Conservation (phyloP, 2,329 filamentous ascomycete species). For the Allantophomopsis lycopodina region DNA sequence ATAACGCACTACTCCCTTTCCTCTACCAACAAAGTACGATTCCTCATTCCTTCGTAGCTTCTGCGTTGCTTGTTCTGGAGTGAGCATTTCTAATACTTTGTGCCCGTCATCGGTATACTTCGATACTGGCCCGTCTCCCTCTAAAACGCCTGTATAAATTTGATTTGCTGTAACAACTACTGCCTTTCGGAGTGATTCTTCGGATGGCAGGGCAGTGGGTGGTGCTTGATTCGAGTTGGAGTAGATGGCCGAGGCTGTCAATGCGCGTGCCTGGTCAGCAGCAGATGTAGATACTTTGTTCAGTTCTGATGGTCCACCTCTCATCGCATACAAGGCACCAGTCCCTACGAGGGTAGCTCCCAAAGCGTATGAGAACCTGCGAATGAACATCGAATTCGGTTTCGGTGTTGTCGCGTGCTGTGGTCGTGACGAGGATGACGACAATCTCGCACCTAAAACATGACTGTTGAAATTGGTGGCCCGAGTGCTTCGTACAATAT, state of each 20-base stretch:
- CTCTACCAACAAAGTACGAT: conserved; percentile 80
- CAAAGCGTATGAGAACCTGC: conserved; percentile 51
- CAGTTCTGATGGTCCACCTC: conserved; percentile 17
- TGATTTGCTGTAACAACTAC: conserved; percentile 84
- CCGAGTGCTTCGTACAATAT: conserved; percentile 30
- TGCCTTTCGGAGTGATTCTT: conserved; percentile 46
- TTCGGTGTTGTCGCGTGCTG: conserved; percentile 18
- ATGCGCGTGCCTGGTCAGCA: conserved; percentile 14
- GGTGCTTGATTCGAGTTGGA: conserved; percentile 7
- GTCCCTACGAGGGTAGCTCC: conserved; percentile 57
- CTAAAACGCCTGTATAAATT: conserved; percentile 75
- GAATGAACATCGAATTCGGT: conserved; percentile 56
- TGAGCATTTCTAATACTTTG: conserved; percentile 90
- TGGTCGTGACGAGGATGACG: conserved; percentile 21
- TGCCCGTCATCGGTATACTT: conserved; percentile 79
- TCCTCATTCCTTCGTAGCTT: conserved; percentile 83
- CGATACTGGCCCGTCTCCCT: conserved; percentile 73
- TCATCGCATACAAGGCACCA: conserved; percentile 65
- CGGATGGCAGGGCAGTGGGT: conserved; percentile 6
- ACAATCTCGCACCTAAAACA: conserved; percentile 31
- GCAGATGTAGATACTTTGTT: conserved; percentile 4
- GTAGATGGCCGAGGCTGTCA: conserved; percentile 11
- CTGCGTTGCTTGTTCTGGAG: conserved; percentile 81
- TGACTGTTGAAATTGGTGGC: conserved; percentile 14
- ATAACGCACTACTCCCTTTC: conserved; percentile 84